phyloP scores from a whole-genome alignment of 306 rosid species.

The Pterocarpus macrocarpus region DNA sequence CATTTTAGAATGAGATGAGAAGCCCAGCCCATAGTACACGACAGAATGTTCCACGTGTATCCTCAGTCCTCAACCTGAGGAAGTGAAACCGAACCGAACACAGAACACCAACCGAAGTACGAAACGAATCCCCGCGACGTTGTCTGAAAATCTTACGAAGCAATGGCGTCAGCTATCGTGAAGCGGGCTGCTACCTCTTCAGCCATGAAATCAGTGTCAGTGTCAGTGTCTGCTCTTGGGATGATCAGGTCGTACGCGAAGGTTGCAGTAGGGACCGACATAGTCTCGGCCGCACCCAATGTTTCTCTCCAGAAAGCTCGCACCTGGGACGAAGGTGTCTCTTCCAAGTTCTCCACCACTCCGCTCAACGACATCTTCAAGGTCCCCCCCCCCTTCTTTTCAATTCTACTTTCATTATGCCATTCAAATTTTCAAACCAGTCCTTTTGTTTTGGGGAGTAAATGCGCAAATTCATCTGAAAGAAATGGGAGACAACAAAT shows the following conservation, averaged over 20 bases:
- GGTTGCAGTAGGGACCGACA: constrained; percentile 73
- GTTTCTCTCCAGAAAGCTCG: constrained; percentile 96
- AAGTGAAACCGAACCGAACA: not conserved
- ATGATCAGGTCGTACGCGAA: constrained; percentile 59
- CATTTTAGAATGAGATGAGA: not conserved
- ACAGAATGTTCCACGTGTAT: not conserved
- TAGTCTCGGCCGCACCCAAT: constrained; percentile 74
- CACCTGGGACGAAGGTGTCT: constrained; percentile 89
- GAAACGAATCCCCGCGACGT: not conserved
- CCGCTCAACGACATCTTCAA: constrained; percentile 85
- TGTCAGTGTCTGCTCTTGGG: constrained; percentile 43
- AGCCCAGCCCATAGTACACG: not conserved
- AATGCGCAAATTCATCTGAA: no score
- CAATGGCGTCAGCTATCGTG: constrained; percentile 69
- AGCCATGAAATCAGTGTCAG: constrained; percentile 50
- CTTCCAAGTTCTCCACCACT: constrained; percentile 86
- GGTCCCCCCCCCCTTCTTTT: constrained; percentile 46
- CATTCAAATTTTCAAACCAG: not conserved
- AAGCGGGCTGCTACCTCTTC: constrained; percentile 61
- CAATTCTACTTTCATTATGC: not conserved
- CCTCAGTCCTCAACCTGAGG: not conserved
- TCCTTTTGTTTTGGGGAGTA: no score
- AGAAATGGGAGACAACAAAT: no score
- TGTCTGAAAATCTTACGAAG: not conserved
- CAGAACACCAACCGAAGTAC: not conserved